These are phyloP conservation scores for Cercospora canescens DNA, from an alignment of 2,329 filamentous ascomycete species.

Conservation along the genomic window DNA sequence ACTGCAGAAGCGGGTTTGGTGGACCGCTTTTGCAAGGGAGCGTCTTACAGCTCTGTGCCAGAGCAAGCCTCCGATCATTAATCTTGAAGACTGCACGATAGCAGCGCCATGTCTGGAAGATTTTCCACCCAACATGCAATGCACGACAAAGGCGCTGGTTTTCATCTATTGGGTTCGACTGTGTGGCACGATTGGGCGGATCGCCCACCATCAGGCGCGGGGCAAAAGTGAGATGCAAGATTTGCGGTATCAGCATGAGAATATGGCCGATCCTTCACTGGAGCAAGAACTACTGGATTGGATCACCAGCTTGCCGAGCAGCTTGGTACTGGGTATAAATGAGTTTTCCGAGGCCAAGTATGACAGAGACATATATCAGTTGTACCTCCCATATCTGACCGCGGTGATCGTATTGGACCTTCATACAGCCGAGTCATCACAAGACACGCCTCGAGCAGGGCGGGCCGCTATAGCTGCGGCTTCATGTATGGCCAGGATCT, in stretches of 20 bases:
- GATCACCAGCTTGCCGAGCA: background rate
- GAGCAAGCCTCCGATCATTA: background rate
- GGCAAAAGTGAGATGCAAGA: background rate
- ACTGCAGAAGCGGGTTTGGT: background rate
- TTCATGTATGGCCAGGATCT: conserved; percentile 10
- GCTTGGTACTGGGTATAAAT: background rate
- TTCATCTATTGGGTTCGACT: background rate
- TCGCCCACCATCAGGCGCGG: background rate
- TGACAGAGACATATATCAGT: background rate
- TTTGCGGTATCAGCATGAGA: background rate
- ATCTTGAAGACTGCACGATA: background rate
- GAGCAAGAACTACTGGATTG: background rate
- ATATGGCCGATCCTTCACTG: background rate
- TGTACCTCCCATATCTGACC: background rate
- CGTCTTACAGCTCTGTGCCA: background rate
- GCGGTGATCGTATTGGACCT: background rate
- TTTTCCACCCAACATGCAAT: background rate
- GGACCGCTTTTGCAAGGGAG: background rate
- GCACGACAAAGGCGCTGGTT: background rate
- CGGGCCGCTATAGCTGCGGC: conserved; percentile 10
- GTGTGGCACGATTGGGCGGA: background rate
- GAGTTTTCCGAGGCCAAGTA: background rate
- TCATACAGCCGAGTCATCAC: background rate
- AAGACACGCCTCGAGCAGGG: conserved; percentile 1
- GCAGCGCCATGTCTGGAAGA: background rate